Evolutionary conservation across 179 eudicot species (phyloP).

Genomic region (Silene noctiflora): DNA sequence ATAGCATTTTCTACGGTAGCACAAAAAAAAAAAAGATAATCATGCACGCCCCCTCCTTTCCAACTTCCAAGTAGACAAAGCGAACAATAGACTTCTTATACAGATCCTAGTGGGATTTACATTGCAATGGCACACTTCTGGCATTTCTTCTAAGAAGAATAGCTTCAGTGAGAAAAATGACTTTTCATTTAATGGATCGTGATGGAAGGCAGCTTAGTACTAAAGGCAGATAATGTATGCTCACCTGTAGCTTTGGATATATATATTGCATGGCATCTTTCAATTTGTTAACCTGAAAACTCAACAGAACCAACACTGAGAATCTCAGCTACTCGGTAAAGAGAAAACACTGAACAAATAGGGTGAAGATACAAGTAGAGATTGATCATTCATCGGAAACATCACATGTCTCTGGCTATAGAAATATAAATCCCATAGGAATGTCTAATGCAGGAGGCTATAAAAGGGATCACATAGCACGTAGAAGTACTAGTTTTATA

Average conservation of each 20-base stretch:
- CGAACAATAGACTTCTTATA: too few relatives aligned
- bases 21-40: background rate
- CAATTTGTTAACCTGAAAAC: slow-evolving; percentile 62
- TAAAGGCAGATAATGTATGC: background rate
- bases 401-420: background rate
- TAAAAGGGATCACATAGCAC: slow-evolving; percentile 5
- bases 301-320: slow-evolving; percentile 8
- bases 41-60: background rate
- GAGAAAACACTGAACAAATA: background rate
- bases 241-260: slow-evolving; percentile 84
- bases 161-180: background rate
- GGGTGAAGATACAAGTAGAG: background rate
- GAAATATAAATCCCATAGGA: background rate
- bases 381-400: background rate
- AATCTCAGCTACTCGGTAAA: background rate
- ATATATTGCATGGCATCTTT: slow-evolving; percentile 83
- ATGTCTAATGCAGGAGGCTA: background rate
- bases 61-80: background rate
- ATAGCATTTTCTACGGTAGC: background rate
- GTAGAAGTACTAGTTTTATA: background rate
- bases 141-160: background rate
- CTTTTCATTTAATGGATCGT: background rate
- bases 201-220: background rate
- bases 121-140: background rate
- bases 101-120: too few relatives aligned